A percentile compares a stretch with the other conserved stretches of the same genome.
phyloP scores from a whole-genome alignment of 306 rosid genomes.

The Citrullus mucosospermus region DNA sequence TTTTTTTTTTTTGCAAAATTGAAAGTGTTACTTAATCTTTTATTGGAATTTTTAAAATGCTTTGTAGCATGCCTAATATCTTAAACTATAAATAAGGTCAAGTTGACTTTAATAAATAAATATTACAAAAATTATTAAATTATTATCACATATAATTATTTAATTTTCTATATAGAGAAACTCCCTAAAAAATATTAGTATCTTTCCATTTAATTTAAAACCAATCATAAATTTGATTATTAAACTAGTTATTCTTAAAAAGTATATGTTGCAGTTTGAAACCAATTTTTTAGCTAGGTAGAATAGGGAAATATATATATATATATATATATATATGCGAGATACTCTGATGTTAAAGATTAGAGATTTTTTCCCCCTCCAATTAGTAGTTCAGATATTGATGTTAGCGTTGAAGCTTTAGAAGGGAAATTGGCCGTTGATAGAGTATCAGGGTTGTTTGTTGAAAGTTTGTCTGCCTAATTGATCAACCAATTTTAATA shows the following conservation, averaged over 20 bases:
- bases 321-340: too few relatives aligned
- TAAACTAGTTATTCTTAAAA: not conserved
- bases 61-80: not conserved
- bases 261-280: not conserved
- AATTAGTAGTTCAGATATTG: not conserved
- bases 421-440: not conserved
- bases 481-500: not conserved
- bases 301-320: too few relatives aligned
- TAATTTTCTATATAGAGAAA: not conserved
- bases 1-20: not conserved
- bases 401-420: not conserved
- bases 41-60: not conserved
- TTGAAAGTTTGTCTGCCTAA: not conserved
- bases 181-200: not conserved
- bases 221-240: not conserved
- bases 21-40: not conserved
- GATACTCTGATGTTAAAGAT: too few relatives aligned
- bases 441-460: not conserved
- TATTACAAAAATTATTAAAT: not conserved
- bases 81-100: not conserved
- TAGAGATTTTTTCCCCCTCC: too few relatives aligned
- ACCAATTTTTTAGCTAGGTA: too few relatives aligned
- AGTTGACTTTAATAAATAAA: not conserved
- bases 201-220: not conserved
- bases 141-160: not conserved